Percentiles rank a stretch among this genome's conserved stretches.
These are phyloP conservation scores for Phytopythium helicoides DNA, from an alignment of 352 stramenopile genomes.

Conservation along the genomic window DNA sequence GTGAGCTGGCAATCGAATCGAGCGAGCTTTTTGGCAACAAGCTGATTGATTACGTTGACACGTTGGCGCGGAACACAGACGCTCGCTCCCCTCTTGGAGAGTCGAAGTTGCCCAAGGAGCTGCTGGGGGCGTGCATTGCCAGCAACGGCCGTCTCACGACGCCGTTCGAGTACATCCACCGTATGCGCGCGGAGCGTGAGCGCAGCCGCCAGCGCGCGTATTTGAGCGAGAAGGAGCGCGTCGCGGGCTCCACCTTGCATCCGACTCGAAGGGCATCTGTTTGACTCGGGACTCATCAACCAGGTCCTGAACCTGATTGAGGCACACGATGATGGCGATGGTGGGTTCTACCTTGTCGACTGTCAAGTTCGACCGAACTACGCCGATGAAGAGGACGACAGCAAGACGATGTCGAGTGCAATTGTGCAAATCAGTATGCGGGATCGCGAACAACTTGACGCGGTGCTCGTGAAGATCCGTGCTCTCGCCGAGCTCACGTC, in stretches of 20 bases:
- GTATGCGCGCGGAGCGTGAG: conserved; percentile 84
- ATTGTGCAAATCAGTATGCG: conserved; percentile 86
- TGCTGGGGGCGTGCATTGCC: conserved; percentile 90
- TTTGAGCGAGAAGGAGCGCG: conserved; percentile 60
- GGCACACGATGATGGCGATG: conserved; percentile 45
- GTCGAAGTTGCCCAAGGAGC: conserved; percentile 66
- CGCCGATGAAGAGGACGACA: conserved; percentile 11
- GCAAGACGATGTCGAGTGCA: conserved; percentile 53
- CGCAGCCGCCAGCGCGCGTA: conserved; percentile 67
- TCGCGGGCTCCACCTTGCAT: conserved; percentile 81
- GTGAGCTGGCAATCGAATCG: conserved; percentile 92
- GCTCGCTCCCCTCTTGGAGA: conserved; percentile 48
- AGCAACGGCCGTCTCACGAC: conserved; percentile 83
- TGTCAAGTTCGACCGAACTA: conserved; percentile 89
- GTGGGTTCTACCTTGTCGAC: conserved; percentile 90
- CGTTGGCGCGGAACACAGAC: conserved; percentile 45
- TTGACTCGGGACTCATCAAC: conserved; percentile 96
- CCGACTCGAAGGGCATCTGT: conserved; percentile 91
- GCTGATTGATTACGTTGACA: conserved; percentile 84
- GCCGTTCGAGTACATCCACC: conserved; percentile 92
- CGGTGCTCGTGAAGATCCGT: conserved; percentile 85
- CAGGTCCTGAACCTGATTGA: conserved; percentile 94
- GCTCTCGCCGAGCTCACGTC: conserved; percentile 80
- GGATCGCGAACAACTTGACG: conserved; percentile 68
- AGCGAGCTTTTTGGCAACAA: conserved; percentile 95